phyloP scores from a whole-genome alignment of 108 stramenopile species.

The Cyclotella cryptica region DNA sequence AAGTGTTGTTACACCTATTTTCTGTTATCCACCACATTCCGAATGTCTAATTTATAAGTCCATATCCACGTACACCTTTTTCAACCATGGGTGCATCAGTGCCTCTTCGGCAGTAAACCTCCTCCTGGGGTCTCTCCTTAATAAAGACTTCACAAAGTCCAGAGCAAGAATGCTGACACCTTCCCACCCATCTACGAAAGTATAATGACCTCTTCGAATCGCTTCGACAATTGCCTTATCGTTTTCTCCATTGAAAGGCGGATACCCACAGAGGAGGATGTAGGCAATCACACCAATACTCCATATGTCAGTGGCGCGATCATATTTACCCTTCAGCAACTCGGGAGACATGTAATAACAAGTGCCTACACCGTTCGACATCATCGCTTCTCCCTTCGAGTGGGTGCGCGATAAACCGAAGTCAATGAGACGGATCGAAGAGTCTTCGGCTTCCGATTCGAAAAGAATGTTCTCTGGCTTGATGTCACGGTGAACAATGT shows the following conservation, averaged over 20 bases:
- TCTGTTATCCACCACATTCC: slow-evolving; percentile 59
- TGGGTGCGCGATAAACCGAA: slow-evolving; percentile 56
- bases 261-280: slow-evolving; percentile 93
- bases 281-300: slow-evolving; percentile 92
- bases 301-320: slow-evolving; percentile 86
- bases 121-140: slow-evolving; percentile 57
- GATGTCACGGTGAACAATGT: slow-evolving; percentile 73
- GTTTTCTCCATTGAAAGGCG: slow-evolving; percentile 96
- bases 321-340: slow-evolving; percentile 62
- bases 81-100: slow-evolving; percentile 41
- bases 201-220: slow-evolving; percentile 59
- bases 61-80: too few relatives aligned
- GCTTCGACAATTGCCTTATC: slow-evolving; percentile 75
- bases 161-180: slow-evolving; percentile 9
- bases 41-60: slow-evolving; percentile 50
- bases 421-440: slow-evolving; percentile 60
- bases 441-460: slow-evolving; percentile 12
- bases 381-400: slow-evolving; percentile 1
- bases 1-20: not conserved
- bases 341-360: slow-evolving; percentile 67
- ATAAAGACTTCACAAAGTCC: slow-evolving; percentile 37
- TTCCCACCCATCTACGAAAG: slow-evolving; percentile 25
- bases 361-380: slow-evolving; percentile 56
- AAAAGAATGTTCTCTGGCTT: slow-evolving; percentile 64
- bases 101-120: slow-evolving; percentile 71